Evolutionary conservation across 192 early-diverging fungal species (phyloP).

Genomic region (Gryganskiella cystojenkinii): DNA sequence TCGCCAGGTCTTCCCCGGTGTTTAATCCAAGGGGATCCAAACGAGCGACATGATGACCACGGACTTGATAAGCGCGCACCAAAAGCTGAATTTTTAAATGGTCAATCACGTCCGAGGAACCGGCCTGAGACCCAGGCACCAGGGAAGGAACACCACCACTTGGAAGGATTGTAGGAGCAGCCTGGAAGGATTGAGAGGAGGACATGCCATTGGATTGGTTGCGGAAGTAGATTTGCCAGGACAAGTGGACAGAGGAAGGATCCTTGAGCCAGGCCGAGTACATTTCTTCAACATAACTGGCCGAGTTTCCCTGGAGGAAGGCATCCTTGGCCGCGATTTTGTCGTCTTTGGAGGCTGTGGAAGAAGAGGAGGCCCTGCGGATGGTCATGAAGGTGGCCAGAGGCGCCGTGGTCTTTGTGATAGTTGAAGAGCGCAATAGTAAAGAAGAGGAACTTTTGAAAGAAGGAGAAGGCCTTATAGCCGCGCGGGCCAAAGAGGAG

Average conservation of each 20-base stretch:
- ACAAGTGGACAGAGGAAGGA: constrained; percentile 90
- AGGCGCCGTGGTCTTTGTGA: constrained; percentile 24
- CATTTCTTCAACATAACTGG: constrained; percentile 95
- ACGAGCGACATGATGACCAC: constrained; percentile 96
- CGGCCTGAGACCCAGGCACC: constrained; percentile 59
- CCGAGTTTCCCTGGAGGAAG: constrained; percentile 89
- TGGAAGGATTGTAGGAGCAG: constrained; percentile 84
- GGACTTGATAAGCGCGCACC: constrained; percentile 94
- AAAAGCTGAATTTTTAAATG: constrained; percentile 98
- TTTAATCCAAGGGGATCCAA: constrained; percentile 95
- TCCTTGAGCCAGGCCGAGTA: constrained; percentile 93
- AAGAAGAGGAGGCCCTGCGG: constrained; percentile 32
- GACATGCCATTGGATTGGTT: constrained; percentile 74
- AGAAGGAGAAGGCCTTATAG: constrained; percentile 4
- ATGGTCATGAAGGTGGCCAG: constrained; percentile 32
- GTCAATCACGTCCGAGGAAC: constrained; percentile 82
- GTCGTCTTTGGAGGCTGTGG: constrained; percentile 25
- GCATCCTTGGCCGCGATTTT: constrained; percentile 73
- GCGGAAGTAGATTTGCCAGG: constrained; percentile 98
- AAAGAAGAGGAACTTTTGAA: constrained; percentile 28
- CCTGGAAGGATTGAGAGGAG: constrained; percentile 77
- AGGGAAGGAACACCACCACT: constrained; percentile 68
- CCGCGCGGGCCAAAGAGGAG: constrained; percentile 27
- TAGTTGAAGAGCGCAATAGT: constrained; percentile 29
- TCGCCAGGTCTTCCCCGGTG: constrained; percentile 61